Evolutionary conservation across 768 basidiomycete genomes (phyloP).

Genomic region (Tulasnella sp.): DNA sequence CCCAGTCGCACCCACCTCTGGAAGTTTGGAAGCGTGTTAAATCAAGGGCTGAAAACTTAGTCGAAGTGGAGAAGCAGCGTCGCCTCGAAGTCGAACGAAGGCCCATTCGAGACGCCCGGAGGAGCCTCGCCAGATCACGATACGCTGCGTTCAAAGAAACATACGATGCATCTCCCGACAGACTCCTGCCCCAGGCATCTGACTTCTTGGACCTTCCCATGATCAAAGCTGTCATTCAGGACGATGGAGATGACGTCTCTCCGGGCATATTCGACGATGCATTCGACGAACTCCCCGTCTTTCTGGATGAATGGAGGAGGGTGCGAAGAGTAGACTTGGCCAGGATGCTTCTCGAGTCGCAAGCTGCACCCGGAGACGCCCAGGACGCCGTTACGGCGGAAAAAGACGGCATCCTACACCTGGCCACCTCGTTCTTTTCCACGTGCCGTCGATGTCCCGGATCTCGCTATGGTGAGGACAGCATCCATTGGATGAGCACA

Average conservation of each 20-base stretch:
- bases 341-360: not conserved
- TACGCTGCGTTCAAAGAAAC: not conserved
- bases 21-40: not conserved
- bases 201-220: not conserved
- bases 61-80: not conserved
- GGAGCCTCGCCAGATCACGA: too few relatives aligned
- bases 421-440: not conserved
- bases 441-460: not conserved
- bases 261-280: not conserved
- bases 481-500: not conserved
- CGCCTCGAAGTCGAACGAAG: not conserved
- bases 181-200: not conserved
- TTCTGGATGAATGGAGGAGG: conserved; percentile 9
- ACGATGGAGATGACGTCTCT: not conserved
- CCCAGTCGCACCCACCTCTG: too few relatives aligned
- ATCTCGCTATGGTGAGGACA: not conserved
- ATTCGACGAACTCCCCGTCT: not conserved
- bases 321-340: not conserved
- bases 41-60: not conserved
- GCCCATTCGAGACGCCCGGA: not conserved
- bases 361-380: not conserved
- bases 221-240: not conserved
- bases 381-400: not conserved
- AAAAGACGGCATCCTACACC: not conserved
- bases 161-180: not conserved